phyloP scores from a whole-genome alignment of 345 rosid species.

The Triadica sebifera region DNA sequence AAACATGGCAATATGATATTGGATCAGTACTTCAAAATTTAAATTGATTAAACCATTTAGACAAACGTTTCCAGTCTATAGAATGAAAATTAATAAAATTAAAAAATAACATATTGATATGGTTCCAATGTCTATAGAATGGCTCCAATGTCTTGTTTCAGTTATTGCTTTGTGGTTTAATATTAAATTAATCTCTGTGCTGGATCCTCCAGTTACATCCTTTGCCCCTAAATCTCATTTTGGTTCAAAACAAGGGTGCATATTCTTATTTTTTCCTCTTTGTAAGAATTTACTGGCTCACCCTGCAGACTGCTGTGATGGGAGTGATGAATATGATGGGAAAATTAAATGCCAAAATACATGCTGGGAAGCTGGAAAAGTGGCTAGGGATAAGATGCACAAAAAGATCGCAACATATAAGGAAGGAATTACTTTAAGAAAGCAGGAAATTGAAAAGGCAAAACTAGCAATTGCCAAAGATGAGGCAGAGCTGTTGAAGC shows the following conservation, averaged over 20 bases:
- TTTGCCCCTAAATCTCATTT: too few species aligned
- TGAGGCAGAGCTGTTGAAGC: conserved; percentile 60
- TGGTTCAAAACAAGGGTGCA: background rate
- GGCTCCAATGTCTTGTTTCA: background rate
- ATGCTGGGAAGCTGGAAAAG: conserved; percentile 95
- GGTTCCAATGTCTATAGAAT: too few species aligned
- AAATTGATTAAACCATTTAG: too few species aligned
- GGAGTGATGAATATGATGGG: conserved; percentile 92
- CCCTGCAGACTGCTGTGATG: conserved; percentile 91
- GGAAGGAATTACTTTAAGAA: conserved; percentile 59
- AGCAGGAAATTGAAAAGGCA: conserved; percentile 54
- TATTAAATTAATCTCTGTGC: background rate
- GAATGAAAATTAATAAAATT: too few species aligned
- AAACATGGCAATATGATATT: too few species aligned
- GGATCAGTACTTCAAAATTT: too few species aligned
- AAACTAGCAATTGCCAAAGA: conserved; percentile 63
- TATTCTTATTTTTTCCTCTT: background rate
- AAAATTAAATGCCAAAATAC: conserved; percentile 66
- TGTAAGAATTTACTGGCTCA: conserved; percentile 2
- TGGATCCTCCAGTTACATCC: background rate
- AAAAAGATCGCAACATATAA: conserved; percentile 62
- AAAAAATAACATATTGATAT: too few species aligned
- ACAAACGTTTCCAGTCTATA: too few species aligned
- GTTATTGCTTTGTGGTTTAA: background rate
- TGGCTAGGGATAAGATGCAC: conserved; percentile 65